A percentile compares a stretch with the other conserved stretches of the same genome.
phyloP scores from a whole-genome alignment of 768 basidiomycete genomes.

The Tricholoma saponaceum region DNA sequence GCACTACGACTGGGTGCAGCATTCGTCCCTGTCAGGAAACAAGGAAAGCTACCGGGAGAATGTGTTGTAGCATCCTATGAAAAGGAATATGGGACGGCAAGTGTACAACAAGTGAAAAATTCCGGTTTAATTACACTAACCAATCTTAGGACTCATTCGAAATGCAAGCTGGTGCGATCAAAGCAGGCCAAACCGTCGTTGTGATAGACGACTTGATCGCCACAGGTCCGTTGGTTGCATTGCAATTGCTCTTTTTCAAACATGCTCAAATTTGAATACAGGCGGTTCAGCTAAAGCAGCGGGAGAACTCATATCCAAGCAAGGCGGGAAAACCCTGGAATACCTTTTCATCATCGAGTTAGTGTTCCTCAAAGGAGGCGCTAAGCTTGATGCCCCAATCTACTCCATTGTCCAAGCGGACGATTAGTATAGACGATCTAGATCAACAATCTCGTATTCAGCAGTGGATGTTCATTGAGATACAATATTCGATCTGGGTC shows the following conservation, averaged over 20 bases:
- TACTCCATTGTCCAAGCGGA: slow-evolving; percentile 86
- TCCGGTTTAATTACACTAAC: background rate
- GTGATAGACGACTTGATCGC: slow-evolving; percentile 96
- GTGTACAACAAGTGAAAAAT: background rate
- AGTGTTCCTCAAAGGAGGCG: slow-evolving; percentile 65
- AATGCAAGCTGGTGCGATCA: slow-evolving; percentile 86
- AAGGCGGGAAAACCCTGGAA: slow-evolving; percentile 82
- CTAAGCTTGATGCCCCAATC: slow-evolving; percentile 79
- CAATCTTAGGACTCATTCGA: slow-evolving; percentile 80
- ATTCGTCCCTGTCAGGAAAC: slow-evolving; percentile 94
- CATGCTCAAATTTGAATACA: slow-evolving; percentile 20
- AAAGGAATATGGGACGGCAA: slow-evolving; percentile 86
- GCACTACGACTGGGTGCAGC: slow-evolving; percentile 88
- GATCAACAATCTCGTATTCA: slow-evolving; percentile 70
- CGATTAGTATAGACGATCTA: slow-evolving; percentile 41
- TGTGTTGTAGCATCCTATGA: slow-evolving; percentile 72
- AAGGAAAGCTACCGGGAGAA: slow-evolving; percentile 90
- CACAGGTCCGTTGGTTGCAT: slow-evolving; percentile 57
- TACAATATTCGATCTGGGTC: slow-evolving; percentile 54
- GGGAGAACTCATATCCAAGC: slow-evolving; percentile 79
- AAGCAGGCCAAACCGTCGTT: slow-evolving; percentile 77
- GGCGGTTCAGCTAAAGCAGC: slow-evolving; percentile 94
- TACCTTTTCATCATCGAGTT: slow-evolving; percentile 94
- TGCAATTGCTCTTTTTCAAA: background rate
- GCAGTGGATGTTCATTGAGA: slow-evolving; percentile 71